These are phyloP conservation scores for Coemansia reversa DNA, from an alignment of 192 early-diverging fungal genomes.

Conservation along the genomic window DNA sequence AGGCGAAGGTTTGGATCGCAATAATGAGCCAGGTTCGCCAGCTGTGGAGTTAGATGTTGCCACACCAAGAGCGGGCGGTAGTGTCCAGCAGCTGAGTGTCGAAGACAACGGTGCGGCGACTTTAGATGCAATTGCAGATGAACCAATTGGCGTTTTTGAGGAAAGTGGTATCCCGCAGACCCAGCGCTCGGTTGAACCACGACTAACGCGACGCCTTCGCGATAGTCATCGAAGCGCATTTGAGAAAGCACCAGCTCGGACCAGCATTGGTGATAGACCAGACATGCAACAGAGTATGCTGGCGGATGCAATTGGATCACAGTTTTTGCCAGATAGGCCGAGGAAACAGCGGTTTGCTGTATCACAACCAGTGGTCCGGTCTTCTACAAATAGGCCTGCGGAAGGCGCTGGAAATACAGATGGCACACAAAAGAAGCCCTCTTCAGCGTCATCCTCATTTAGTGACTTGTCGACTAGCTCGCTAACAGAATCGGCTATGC, in stretches of 20 bases:
- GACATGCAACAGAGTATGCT: slow-evolving; percentile 41
- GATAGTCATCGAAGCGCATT: neutral
- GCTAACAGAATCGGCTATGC: slow-evolving; percentile 51
- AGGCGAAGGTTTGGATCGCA: slow-evolving; percentile 5
- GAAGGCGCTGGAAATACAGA: neutral
- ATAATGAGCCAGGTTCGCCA: slow-evolving; percentile 23
- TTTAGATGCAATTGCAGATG: too few species aligned
- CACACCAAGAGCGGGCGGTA: slow-evolving; percentile 19
- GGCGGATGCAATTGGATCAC: slow-evolving; percentile 41
- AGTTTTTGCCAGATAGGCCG: slow-evolving; percentile 4
- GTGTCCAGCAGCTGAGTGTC: neutral
- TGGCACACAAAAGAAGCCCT: neutral
- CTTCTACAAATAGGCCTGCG: neutral
- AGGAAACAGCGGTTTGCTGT: neutral
- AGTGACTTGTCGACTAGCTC: slow-evolving; percentile 49
- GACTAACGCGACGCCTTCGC: slow-evolving; percentile 1
- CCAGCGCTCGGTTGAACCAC: slow-evolving; percentile 5
- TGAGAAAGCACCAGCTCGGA: neutral
- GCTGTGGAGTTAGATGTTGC: slow-evolving; percentile 30
- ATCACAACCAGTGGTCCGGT: neutral
- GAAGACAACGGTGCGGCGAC: neutral
- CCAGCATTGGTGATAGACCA: neutral
- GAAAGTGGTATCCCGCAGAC: neutral
- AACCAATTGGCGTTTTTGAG: neutral
- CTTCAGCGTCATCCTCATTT: slow-evolving; percentile 36